Base-by-base conservation (phyloP, 495 filamentous ascomycete species). In the Haplographium delicatum region DNA sequence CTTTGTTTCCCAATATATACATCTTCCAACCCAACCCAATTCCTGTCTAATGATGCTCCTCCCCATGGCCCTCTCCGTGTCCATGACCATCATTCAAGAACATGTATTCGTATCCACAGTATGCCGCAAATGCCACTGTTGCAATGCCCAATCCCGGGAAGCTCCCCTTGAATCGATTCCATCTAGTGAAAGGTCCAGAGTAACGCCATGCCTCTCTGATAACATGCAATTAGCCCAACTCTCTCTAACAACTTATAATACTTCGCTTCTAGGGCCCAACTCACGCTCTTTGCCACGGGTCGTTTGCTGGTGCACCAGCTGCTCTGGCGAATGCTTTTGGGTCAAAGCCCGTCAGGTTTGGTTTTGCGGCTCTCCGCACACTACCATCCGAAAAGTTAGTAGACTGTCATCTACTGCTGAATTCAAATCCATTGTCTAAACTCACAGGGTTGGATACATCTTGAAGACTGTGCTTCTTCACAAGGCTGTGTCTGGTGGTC, bases 61-160 rank as follows among this genome's bases (percentile, higher is more conserved):
- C 73, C 50, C 55, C 55, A 31, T 58, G 55, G 11, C 53, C 72
- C 15, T 44, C 42, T 23, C 55, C 50, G 41, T 58, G 55, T 15
- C 51, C 73, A 69, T 91, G 86, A 44, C 87, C 81, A 34, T 91
- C 83, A 61, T 86, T 80, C 49, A 94, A 54, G 65, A 96, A 95
- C 34, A 94, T 61, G 62, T 88, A 78, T 73, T 98, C 93, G 65
- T 88, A 95, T 30, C 75, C 78, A 69, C 89, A 87, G 71, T 98
- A 98, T 41, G 70, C 83, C 28, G 84, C 82, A 67, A 98, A 98
- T 9, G 90, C 90, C 38, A 91, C 91, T 7, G 83, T 85, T 4
- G 89, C 93, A 54, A 88, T 93, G 38, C 93, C 94, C 42, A 98
- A 72, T 41, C 93, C 93, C 24, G 93, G 93, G 68, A 98, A 85